Evolutionary conservation across 768 basidiomycete genomes (phyloP).

Genomic region (Austroboletus festivus): DNA sequence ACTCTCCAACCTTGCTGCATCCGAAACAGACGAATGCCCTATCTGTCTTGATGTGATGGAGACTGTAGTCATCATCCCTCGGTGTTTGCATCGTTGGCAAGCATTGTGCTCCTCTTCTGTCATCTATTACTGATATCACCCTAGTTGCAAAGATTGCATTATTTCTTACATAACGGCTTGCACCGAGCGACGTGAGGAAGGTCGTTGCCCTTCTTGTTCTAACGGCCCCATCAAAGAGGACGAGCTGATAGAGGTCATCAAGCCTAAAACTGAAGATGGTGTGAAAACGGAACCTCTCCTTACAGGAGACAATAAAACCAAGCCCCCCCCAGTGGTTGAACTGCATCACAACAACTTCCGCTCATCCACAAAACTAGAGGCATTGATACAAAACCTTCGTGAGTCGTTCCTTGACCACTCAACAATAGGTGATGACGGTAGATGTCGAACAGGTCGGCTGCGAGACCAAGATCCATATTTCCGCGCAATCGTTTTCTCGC

Average conservation of each 20-base stretch:
- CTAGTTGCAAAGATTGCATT: constrained; percentile 89
- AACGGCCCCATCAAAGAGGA: constrained; percentile 62
- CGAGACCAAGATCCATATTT: constrained; percentile 71
- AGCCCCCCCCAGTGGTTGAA: constrained; percentile 41
- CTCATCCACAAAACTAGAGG: constrained; percentile 89
- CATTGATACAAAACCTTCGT: constrained; percentile 73
- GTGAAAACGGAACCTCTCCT: background rate
- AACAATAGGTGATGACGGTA: background rate
- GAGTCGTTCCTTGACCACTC: constrained; percentile 20
- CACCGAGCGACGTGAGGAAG: constrained; percentile 65
- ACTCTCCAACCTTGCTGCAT: constrained; percentile 51
- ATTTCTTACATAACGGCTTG: constrained; percentile 66
- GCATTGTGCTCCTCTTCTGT: background rate
- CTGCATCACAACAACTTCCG: constrained; percentile 81
- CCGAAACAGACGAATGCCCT: constrained; percentile 68
- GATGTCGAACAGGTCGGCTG: constrained; percentile 46
- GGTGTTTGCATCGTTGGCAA: constrained; percentile 76
- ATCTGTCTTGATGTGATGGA: constrained; percentile 82
- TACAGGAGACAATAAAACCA: constrained; percentile 14
- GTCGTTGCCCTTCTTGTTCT: constrained; percentile 78
- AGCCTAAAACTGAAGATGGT: constrained; percentile 21
- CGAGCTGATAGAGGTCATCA: constrained; percentile 63
- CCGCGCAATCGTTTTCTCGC: constrained; percentile 85
- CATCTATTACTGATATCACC: constrained; percentile 1
- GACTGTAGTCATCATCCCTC: constrained; percentile 62